These are phyloP conservation scores for Scytalidium sp. DNA, from an alignment of 2,329 filamentous ascomycete species.

Conservation along the genomic window DNA sequence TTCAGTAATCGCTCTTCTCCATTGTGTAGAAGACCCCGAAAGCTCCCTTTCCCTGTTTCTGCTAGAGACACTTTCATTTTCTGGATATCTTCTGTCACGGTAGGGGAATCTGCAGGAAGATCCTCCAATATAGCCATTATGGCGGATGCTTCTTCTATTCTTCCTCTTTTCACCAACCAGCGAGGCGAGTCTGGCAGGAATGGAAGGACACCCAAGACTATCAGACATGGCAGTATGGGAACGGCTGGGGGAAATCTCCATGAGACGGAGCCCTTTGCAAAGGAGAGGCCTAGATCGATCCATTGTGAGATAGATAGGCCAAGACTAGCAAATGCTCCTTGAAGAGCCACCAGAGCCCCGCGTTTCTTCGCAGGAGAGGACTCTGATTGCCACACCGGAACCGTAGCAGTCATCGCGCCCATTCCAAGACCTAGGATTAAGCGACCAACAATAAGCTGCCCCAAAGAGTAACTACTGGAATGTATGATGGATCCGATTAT, in stretches of 20 bases:
- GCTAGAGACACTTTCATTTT: constrained; percentile 49
- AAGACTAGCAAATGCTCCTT: constrained; percentile 49
- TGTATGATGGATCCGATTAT: constrained; percentile 40
- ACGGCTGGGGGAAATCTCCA: constrained; percentile 60
- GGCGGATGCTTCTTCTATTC: constrained; percentile 33
- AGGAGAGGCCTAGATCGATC: constrained; percentile 50
- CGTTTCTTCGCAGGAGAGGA: constrained; percentile 50
- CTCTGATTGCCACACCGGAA: constrained; percentile 58
- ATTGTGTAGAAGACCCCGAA: constrained; percentile 40
- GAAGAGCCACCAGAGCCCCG: constrained; percentile 54
- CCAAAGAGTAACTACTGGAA: constrained; percentile 32
- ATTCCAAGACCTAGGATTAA: constrained; percentile 76
- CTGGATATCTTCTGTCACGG: constrained; percentile 19
- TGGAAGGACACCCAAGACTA: constrained; percentile 40
- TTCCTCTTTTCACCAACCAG: constrained; percentile 30
- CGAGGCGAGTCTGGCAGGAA: constrained; percentile 31
- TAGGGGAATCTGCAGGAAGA: constrained; percentile 30
- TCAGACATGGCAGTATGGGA: constrained; percentile 53
- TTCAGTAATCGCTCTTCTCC: constrained; percentile 48
- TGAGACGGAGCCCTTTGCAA: constrained; percentile 38
- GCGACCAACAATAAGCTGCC: constrained; percentile 68
- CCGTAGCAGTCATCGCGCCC: constrained; percentile 44
- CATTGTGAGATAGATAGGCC: constrained; percentile 57
- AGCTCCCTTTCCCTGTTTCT: constrained; percentile 48
- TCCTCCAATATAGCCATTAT: constrained; percentile 29